Base-by-base conservation (phyloP, 2,329 filamentous ascomycete genomes). In the Talaromyces marneffei region DNA sequence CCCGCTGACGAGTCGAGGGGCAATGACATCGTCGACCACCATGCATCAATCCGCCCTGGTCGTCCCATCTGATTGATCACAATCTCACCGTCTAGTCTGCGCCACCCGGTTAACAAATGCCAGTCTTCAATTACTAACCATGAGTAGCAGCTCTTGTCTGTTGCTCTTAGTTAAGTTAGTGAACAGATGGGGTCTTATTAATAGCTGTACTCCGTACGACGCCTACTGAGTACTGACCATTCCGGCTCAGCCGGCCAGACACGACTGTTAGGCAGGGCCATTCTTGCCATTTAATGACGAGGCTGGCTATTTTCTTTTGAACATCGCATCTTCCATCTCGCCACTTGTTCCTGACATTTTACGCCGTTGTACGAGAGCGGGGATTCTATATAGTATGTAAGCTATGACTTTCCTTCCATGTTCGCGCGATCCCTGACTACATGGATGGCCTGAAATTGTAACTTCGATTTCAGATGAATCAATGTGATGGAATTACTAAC, bases 21-120 rank as follows among this genome's bases (percentile, higher is more conserved):
- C 48, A 54, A 48, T 62, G 56, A 62, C 60, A 62, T 59, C 56
- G 48, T 57, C 31, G 57, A 59, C 33, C 23, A 12, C 29, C 25
- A 29, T 33, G 39, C 54, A 44, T 25, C 23, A 39, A 46, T 31
- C 20, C 20, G n/a, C 20, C 4, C 25, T 33, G 31, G 7, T 35
- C n/a, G 37, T 16, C 23, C 35, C 29, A 14, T 18, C 25, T 46
- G 50, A 61, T 57, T 61, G 53, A 57, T 61, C 59, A 61, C 27
- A 42, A 31, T 52, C 57, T 27, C 16, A 23, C 44, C 16, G 44
- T 35, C 50, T 25, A 20, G 16, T 12, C 42, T 58, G 54, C 60
- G 60, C 60, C 60, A 61, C 60, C 48, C 58, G 48, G 27, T 44
- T 53, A 39, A 12, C 55, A 31, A 46, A 14, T n/a, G 23, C 20